These are phyloP conservation scores for Aspergillus sp. DNA, from an alignment of 2,329 filamentous ascomycete genomes.

Conservation along the genomic window DNA sequence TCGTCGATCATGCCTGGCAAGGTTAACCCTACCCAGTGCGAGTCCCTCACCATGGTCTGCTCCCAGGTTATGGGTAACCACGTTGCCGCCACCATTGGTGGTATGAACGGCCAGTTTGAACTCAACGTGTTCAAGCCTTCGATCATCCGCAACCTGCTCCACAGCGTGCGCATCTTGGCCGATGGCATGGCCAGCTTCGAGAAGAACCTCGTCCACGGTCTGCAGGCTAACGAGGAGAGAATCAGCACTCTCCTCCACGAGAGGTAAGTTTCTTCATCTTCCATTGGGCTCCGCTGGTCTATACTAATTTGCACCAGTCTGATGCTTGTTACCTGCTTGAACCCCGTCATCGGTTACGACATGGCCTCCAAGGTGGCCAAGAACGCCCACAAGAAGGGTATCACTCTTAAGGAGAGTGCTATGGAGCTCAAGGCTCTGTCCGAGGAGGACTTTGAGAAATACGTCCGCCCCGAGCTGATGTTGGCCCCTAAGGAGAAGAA, in stretches of 20 bases:
- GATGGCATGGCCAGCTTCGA: conserved; percentile 95
- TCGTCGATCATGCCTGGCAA: conserved; percentile 99
- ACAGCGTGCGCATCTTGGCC: conserved; percentile 79
- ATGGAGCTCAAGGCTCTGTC: conserved; percentile 87
- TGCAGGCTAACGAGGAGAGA: conserved; percentile 89
- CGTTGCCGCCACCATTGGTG: conserved; percentile 83
- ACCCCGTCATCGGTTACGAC: conserved; percentile 95
- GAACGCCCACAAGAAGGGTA: conserved; percentile 97
- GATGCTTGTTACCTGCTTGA: conserved; percentile 97
- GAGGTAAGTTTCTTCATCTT: conserved; percentile 55
- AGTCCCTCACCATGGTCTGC: conserved; percentile 96
- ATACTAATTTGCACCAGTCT: conserved; percentile 51
- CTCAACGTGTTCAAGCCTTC: conserved; percentile 98
- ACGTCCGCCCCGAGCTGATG: conserved; percentile 94
- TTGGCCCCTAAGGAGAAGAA: conserved; percentile 70
- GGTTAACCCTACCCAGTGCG: conserved; percentile 98
- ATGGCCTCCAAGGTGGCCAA: conserved; percentile 96
- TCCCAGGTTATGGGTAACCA: conserved; percentile 98
- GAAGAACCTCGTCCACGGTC: conserved; percentile 80
- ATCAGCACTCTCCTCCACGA: conserved; percentile 88
- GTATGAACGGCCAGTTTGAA: conserved; percentile 97
- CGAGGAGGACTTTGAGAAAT: conserved; percentile 79
- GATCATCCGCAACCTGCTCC: conserved; percentile 88
- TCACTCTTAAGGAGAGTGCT: conserved; percentile 87
- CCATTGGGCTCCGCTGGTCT: conserved; percentile 1